These are phyloP conservation scores for Phytophthora uliginosa DNA, from an alignment of 352 stramenopile genomes.

Conservation along the genomic window DNA sequence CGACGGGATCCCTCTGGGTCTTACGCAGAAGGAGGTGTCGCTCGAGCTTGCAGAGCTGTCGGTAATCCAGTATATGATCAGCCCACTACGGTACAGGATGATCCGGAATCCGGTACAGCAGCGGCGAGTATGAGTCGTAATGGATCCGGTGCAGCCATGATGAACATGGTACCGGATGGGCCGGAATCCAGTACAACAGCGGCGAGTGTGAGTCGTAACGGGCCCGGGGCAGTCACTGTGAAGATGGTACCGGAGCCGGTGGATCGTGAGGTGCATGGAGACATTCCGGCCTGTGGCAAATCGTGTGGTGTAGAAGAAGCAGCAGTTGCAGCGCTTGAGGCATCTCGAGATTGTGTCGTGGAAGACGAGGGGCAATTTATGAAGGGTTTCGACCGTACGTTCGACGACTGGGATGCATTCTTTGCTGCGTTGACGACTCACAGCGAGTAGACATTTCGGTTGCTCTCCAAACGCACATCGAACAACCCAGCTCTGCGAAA, in stretches of 20 bases:
- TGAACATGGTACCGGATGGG: neutral
- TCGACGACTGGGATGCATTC: slow-evolving; percentile 1
- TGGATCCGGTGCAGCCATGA: neutral
- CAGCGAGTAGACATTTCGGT: neutral
- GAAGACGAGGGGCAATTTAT: slow-evolving; percentile 6
- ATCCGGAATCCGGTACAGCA: neutral
- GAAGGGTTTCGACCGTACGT: neutral
- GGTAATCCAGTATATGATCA: neutral
- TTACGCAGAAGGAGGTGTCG: neutral
- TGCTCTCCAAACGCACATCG: neutral
- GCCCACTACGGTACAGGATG: no score
- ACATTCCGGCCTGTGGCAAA: neutral
- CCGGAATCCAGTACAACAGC: neutral
- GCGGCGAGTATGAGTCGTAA: neutral
- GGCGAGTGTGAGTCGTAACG: neutral
- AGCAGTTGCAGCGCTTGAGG: neutral
- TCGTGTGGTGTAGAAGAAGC: slow-evolving; percentile 3
- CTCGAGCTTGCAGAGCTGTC: neutral
- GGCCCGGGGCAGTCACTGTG: neutral
- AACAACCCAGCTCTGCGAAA: neutral
- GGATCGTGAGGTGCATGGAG: neutral
- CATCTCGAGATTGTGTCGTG: slow-evolving; percentile 1
- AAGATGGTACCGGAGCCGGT: slow-evolving; percentile 2
- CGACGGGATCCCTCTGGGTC: neutral
- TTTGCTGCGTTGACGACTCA: slow-evolving; percentile 1